phyloP scores from a whole-genome alignment of 1,284 basidiomycete species.

The Fistulinella cinereoalba region DNA sequence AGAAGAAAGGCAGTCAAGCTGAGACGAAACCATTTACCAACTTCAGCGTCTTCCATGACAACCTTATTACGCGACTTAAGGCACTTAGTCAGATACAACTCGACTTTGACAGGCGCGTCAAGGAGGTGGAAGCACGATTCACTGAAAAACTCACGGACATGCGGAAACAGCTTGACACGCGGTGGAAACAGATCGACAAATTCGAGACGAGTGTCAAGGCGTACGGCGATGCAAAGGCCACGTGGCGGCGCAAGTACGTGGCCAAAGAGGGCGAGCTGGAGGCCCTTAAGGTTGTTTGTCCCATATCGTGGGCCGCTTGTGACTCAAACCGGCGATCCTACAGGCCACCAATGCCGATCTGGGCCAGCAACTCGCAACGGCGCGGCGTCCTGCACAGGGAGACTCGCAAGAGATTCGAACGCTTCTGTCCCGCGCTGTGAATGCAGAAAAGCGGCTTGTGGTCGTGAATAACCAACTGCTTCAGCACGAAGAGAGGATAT shows the following conservation, averaged over 20 bases:
- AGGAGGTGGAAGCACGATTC: conserved; percentile 75
- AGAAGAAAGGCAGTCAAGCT: conserved; percentile 70
- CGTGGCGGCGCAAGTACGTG: conserved; percentile 82
- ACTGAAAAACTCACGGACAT: conserved; percentile 74
- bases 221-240: conserved; percentile 78
- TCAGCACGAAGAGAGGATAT: conserved; percentile 80
- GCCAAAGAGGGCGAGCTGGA: conserved; percentile 90
- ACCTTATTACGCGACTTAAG: conserved; percentile 85
- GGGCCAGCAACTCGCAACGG: conserved; percentile 64
- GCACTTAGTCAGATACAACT: conserved; percentile 78
- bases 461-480: conserved; percentile 82
- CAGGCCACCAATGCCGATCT: conserved; percentile 78
- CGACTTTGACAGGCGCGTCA: conserved; percentile 84
- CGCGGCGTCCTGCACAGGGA: conserved; percentile 62
- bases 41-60: conserved; percentile 93
- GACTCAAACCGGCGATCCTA: background rate
- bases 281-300: conserved; percentile 61
- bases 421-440: conserved; percentile 67
- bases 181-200: conserved; percentile 92
- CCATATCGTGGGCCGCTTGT: background rate
- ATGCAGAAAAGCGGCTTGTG: conserved; percentile 79
- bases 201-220: conserved; percentile 88
- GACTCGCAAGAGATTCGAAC: conserved; percentile 74
- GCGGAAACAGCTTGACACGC: conserved; percentile 82
- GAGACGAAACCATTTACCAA: conserved; percentile 92